These are phyloP conservation scores for Exophiala sp. DNA, from an alignment of 2,329 filamentous ascomycete genomes.

Conservation along the genomic window DNA sequence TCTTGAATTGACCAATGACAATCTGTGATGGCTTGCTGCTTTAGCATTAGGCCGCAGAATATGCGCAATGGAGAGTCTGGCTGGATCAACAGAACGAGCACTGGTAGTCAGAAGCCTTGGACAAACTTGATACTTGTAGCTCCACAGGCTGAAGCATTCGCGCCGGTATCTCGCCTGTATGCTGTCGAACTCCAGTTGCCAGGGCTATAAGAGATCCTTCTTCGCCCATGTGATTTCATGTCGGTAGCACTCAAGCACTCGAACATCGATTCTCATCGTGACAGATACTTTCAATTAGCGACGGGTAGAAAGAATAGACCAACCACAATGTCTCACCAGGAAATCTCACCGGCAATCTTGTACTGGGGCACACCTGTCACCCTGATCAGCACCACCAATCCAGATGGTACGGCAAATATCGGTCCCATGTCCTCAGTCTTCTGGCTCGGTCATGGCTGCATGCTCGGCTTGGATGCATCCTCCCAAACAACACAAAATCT, in stretches of 20 bases:
- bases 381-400: conserved; percentile 40
- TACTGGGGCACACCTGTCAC: conserved; percentile 31
- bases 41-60: not conserved
- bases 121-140: not conserved
- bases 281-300: not conserved
- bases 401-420: conserved; percentile 42
- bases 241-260: no score
- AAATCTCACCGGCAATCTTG: conserved; percentile 20
- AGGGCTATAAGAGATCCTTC: not conserved
- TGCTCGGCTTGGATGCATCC: conserved; percentile 39
- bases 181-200: not conserved
- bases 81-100: not conserved
- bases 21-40: not conserved
- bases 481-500: conserved; percentile 42
- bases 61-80: not conserved
- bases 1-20: conserved; percentile 11
- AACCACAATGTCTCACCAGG: conserved; percentile 9
- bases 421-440: conserved; percentile 45
- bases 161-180: not conserved
- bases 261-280: not conserved
- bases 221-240: not conserved
- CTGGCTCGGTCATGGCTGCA: conserved; percentile 44
- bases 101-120: no score
- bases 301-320: not conserved
- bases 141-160: not conserved